Base-by-base conservation (phyloP, 345 rosid genomes). In the Aquilaria malaccensis region DNA sequence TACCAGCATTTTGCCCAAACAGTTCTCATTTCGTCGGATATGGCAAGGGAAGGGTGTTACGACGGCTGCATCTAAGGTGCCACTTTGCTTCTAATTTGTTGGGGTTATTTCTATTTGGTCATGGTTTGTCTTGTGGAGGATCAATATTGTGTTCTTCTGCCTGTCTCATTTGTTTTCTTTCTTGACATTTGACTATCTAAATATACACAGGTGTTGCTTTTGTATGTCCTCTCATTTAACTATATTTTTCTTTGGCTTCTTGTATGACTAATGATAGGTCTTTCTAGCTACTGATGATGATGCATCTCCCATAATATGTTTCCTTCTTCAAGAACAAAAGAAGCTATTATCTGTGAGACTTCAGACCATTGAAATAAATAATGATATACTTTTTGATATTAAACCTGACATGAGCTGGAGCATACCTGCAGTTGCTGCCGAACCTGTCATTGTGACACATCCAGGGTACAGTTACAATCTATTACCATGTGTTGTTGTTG, bases 31-130 rank as follows among this genome's bases (percentile, higher is more conserved):
- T 58, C 96, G 83, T 48, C 80, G 86, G 79, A 88, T 94, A 69
- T 94, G 97, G 99, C 96, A 94, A 74, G 91, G 88, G 61, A 90
- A 90, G 77, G 92, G 88, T 62, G 87, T 88, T 61, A 85, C 81
- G 52, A 77, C 76, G 50, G 89, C 97, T 77, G 97, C 95, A 70
- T 80, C 78, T 66, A 78, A 86, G 97, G 97, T 93, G 71, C 62
- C 63, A 59, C 48, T 52, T 72, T 31, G 31, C 29, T 52, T 63
- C 33, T 56, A 49, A 37, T 22, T 61, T 65, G 49, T 73, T 60
- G 67, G 50, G 47, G 62, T 14, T 58, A 55, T 51, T 61, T 13
- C 10, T 49, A 63, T 41, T 37, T 37, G 43, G 5, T 37, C 3
- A 37, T 52, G 43, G 43, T 5, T 37, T 5, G 5, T 37, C 43